Evolutionary conservation across 2,329 filamentous ascomycete genomes (phyloP), one percentile per base, ranked within the genome.

Genomic region (Nemania sp.): DNA sequence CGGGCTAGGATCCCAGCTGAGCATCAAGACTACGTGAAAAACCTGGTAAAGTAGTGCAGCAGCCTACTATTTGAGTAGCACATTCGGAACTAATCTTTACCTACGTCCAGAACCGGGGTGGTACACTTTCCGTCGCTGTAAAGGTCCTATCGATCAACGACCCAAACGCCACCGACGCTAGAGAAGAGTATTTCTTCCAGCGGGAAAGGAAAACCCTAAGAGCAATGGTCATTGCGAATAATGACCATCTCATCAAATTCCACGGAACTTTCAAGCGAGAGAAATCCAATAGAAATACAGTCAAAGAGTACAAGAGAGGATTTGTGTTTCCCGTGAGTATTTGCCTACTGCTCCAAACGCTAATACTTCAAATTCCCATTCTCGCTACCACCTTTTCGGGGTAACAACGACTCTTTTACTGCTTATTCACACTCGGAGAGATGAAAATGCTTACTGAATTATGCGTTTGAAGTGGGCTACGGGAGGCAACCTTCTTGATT

Each of bases 321-420:
- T 53, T 53, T 53, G 18, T 53, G 13, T 53, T 53, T 53, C 51
- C 51, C n/a, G 51, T 53, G 26, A 53, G 27, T 53, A 53, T 47
- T 47, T n/a, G n/a, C 41, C n/a, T 45, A 45, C 41, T 11, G 32
- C 6, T 11, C 32, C 32, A 35, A 35, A 35, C 32, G 32, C 32
- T 35, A 35, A 35, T 35, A 35, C 32, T 35, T 11, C 32, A 35
- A 6, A 35, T 11, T 35, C 32, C 32, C 32, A 35, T 35, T 5
- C 11, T 35, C 32, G 11, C 32, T 11, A 6, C 6, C 32, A 35
- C 11, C 32, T 35, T 5, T 35, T 35, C 32, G 11, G 32, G 32
- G 32, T 35, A 35, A 35, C 32, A 35, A 35, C 11, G 32, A 11
- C 32, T 11, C 32, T 11, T 35, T 35, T 35, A 6, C 32, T 35